Base-by-base conservation (phyloP, 352 stramenopile species). In the Phytopythium helicoides region DNA sequence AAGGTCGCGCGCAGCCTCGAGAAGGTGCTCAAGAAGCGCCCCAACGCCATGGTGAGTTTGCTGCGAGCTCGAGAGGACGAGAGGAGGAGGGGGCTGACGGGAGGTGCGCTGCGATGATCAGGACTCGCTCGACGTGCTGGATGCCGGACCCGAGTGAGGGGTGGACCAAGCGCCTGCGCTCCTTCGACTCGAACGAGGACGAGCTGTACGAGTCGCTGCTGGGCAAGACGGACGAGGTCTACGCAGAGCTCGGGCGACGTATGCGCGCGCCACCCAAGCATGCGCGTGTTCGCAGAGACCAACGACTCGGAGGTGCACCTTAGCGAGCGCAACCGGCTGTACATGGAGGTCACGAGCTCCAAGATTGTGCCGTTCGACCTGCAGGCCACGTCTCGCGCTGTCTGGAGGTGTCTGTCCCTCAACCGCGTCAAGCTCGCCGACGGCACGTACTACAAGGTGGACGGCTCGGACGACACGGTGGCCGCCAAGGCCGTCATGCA, bases 1-100 rank as follows among this genome's bases (percentile, higher is more conserved):
- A 75, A 80, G 47, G 41, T 84, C 36, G 71, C 70, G 5, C 50
- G 54, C 7, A 81, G 70, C 56, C 62, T 86, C n/a, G 66, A 76
- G 35, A 79, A 66, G 14, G 35, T 77, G 18, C 54, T 86, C 6
- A 68, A 64, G 21, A 79, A 75, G 31, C 64, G 59, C 2, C 46
- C 46, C 8, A 52, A 26, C 21, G 46, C 46, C 33, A 52, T 52
- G 46, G 46, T 52, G 21, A 1, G 44, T 6, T 6, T 28, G 12
- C 15, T 26, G 22, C 22, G 1, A 15, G 7, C 6, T 10, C 19
- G 6, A n/a, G 23, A 21, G n/a, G n/a, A n/a, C n/a, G n/a, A n/a
- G n/a, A n/a, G n/a, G n/a, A n/a, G n/a, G n/a, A n/a, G n/a, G n/a
- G n/a, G n/a, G n/a, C n/a, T n/a, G n/a, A n/a, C n/a, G n/a, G n/a